Base-by-base conservation (phyloP, 1,284 basidiomycete genomes). In the Coniophora puteana region DNA sequence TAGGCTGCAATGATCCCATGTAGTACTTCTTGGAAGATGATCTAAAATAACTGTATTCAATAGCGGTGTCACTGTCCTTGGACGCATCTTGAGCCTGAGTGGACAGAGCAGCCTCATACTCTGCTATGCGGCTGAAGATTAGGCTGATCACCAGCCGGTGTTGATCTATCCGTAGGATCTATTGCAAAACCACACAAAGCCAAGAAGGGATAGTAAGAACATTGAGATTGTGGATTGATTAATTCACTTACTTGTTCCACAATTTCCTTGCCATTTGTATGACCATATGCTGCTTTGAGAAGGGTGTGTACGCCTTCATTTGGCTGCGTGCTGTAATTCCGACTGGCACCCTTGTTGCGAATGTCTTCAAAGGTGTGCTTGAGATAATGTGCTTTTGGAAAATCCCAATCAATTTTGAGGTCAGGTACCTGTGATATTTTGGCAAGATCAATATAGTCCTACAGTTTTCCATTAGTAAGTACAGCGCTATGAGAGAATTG, bases 321-420 rank as follows among this genome's bases (percentile, higher is more conserved):
- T 3, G 51, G 52, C 24, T 58, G 51, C 2, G 63, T 68, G 35
- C 57, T 65, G 28, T 57, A 68, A 21, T 61, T 64, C 0, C 33
- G 8, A 0, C 52, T 42, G 0, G 50, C 58, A 12, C 65, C 67
- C 35, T 70, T 70, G 0, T 5, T 23, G 8, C 36, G 6, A 29
- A 71, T 67, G 26, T 69, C 62, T 23, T 45, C 26, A 18, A 62
- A 55, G 1, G 52, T 24, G 41, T 71, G 67, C 2, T 45, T 31
- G 29, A 55, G 54, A 0, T 44, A 44, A 35, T 71, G 66, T 1
- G 44, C 43, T 36, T 70, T 71, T 1, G 58, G 61, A 32, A 68
- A 66, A 16, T 66, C 47, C 62, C 65, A 67, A 28, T 54, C 49
- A 36, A 58, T 57, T 24, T 34, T 43, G 12, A 40, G 31, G 12